These are phyloP conservation scores for Astrephomene gubernaculifera DNA, from an alignment of 139 green algal genomes.

Conservation along the genomic window DNA sequence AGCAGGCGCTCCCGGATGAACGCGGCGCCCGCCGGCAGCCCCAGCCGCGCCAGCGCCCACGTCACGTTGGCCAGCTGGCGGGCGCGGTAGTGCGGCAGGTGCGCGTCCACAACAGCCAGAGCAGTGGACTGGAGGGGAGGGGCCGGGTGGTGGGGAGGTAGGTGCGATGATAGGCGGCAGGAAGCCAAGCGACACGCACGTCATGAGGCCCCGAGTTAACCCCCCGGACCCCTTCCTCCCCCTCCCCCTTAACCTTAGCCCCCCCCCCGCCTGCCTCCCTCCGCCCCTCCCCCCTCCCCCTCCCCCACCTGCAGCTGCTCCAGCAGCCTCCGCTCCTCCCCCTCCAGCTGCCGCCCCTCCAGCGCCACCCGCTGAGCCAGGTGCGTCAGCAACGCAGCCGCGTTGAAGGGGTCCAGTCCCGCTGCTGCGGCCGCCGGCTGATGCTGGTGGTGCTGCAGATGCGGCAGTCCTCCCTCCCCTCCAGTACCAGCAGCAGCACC, in stretches of 20 bases:
- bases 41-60: conserved; percentile 47
- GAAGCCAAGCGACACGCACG: background rate
- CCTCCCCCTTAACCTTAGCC: background rate
- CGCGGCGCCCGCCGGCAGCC: background rate
- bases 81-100: conserved; percentile 27
- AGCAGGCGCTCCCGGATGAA: conserved; percentile 43
- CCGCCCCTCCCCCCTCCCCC: background rate
- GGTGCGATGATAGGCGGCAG: too few relatives aligned
- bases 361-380: conserved; percentile 39
- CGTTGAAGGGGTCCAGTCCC: conserved; percentile 42
- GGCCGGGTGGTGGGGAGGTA: too few relatives aligned
- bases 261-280: background rate
- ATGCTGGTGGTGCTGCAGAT: too few relatives aligned
- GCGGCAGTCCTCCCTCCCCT: too few relatives aligned
- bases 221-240: background rate
- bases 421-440: background rate
- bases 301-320: conserved; percentile 34
- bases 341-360: background rate
- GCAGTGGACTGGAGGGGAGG: background rate
- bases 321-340: conserved; percentile 6
- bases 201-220: background rate
- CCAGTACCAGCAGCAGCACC: too few relatives aligned
- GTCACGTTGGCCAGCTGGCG: conserved; percentile 42
- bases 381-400: conserved; percentile 33
- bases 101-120: background rate